These are phyloP conservation scores for Amyloporia xantha DNA, from an alignment of 768 basidiomycete genomes.

Conservation along the genomic window DNA sequence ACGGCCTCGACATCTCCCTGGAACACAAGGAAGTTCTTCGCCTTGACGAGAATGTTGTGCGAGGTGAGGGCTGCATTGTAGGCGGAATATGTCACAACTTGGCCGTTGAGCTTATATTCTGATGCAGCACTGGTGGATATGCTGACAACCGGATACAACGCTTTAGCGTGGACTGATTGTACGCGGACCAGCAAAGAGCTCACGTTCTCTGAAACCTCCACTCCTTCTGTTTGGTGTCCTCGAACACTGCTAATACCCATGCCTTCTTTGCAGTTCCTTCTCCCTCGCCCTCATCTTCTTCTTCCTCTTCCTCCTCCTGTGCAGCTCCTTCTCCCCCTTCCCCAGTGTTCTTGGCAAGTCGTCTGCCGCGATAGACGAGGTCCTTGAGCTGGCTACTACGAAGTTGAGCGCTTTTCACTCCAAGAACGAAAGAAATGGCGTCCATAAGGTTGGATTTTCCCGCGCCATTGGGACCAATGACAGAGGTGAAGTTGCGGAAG, in stretches of 20 bases:
- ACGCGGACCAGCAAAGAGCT: slow-evolving; percentile 26
- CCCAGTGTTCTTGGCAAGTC: slow-evolving; percentile 47
- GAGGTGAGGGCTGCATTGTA: slow-evolving; percentile 85
- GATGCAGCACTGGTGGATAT: slow-evolving; percentile 84
- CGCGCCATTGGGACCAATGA: slow-evolving; percentile 98
- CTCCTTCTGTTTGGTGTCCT: slow-evolving; percentile 71
- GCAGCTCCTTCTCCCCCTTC: slow-evolving; percentile 33
- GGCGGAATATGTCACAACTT: slow-evolving; percentile 74
- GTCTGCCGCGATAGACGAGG: slow-evolving; percentile 88
- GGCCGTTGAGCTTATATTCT: slow-evolving; percentile 84
- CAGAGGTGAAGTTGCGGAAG: slow-evolving; percentile 88
- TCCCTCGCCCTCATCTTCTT: slow-evolving; percentile 45
- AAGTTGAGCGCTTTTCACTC: slow-evolving; percentile 89
- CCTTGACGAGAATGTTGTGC: slow-evolving; percentile 97
- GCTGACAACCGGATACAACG: slow-evolving; percentile 32
- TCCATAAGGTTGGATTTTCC: slow-evolving; percentile 99
- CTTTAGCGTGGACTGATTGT: neutral
- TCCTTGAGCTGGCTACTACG: slow-evolving; percentile 93
- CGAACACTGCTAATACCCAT: slow-evolving; percentile 91
- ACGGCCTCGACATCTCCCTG: slow-evolving; percentile 99
- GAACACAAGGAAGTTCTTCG: slow-evolving; percentile 98
- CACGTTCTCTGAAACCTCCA: slow-evolving; percentile 92
- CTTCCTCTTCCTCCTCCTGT: slow-evolving; percentile 46
- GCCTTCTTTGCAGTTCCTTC: slow-evolving; percentile 88
- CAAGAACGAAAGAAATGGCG: slow-evolving; percentile 97